These are phyloP conservation scores for Heimioporus retisporus DNA, from an alignment of 1,284 basidiomycete genomes.

Conservation along the genomic window DNA sequence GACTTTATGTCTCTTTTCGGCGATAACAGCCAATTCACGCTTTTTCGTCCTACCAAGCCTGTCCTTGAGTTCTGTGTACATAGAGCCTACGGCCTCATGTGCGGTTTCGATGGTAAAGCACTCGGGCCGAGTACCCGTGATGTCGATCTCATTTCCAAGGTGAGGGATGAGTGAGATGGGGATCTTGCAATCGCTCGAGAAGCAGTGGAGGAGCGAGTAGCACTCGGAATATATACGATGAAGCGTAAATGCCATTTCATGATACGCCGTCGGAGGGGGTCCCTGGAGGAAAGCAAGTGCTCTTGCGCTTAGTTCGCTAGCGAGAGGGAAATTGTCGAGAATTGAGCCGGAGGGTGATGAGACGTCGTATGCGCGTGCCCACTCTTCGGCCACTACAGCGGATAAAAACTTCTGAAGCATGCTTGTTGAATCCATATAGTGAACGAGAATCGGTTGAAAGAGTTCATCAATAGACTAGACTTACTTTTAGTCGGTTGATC, in stretches of 20 bases:
- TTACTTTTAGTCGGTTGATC: conserved; percentile 9
- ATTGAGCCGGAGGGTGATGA: conserved; percentile 50
- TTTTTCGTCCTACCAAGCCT: conserved; percentile 82
- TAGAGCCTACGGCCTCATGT: conserved; percentile 73
- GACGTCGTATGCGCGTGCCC: conserved; percentile 76
- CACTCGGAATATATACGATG: conserved; percentile 88
- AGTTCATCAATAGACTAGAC: conserved; percentile 60
- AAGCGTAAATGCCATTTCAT: conserved; percentile 92
- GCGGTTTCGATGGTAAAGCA: conserved; percentile 90
- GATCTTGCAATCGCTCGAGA: conserved; percentile 89
- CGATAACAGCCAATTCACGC: conserved; percentile 78
- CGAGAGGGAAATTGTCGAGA: conserved; percentile 68
- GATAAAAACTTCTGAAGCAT: conserved; percentile 94
- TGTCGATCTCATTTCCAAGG: conserved; percentile 84
- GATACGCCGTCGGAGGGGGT: conserved; percentile 83
- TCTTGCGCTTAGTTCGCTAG: conserved; percentile 71
- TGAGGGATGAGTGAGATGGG: conserved; percentile 83
- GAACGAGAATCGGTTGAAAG: conserved; percentile 78
- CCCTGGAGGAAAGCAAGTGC: conserved; percentile 82
- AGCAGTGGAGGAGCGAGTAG: conserved; percentile 82
- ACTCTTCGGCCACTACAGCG: conserved; percentile 92
- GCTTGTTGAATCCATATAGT: conserved; percentile 89
- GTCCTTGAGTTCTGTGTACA: conserved; percentile 83
- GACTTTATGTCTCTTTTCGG: conserved; percentile 83
- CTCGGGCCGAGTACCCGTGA: conserved; percentile 69